Base-by-base conservation (phyloP, 257 asterid genomes). In the Nicotiana obtusifolia region DNA sequence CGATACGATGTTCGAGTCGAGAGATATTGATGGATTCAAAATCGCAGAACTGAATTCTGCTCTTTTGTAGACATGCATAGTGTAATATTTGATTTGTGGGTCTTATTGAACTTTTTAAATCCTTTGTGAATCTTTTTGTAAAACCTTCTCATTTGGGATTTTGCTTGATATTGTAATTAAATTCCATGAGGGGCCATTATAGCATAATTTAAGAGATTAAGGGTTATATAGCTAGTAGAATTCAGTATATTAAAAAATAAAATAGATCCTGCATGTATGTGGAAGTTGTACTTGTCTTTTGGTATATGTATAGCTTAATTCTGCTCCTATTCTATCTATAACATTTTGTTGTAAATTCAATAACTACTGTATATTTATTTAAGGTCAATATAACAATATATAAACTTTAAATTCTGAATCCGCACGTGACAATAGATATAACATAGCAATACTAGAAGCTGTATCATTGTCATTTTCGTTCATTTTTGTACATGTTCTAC, bases 201-300 rank as follows among this genome's bases (percentile, higher is more conserved):
- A n/a, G 66, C 76, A 62, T 86, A 67, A 77, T 83, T 22, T 81
- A 20, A 35, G 53, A n/a, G n/a, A 68, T 37, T 69, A 37, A 69
- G 35, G 30, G 19, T 35, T 2, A 68, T 17, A 17, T 53, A 54
- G n/a, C 10, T 37, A 37, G 56, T 11, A 77, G 15, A 35, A 64
- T 52, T 60, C 16, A 28, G 10, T 52, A 54, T 35, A 20, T 4
- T 19, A n/a, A 28, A 81, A 69, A 26, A 71, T 41, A 20, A 76
- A 14, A 3, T 41, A 20, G 4, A 35, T n/a, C 54, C 44, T 37
- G 44, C 44, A 37, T 80, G 80, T n/a, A 9, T 31, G 30, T 1
- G 2, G 22, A 35, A 64, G 52, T 22, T 35, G 17, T 53, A 13
- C 10, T 2, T 37, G 44, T 7, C 44, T n/a, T n/a, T 33, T 53